phyloP scores from a whole-genome alignment of 2,329 filamentous ascomycete species.

The Claviceps capensis region DNA sequence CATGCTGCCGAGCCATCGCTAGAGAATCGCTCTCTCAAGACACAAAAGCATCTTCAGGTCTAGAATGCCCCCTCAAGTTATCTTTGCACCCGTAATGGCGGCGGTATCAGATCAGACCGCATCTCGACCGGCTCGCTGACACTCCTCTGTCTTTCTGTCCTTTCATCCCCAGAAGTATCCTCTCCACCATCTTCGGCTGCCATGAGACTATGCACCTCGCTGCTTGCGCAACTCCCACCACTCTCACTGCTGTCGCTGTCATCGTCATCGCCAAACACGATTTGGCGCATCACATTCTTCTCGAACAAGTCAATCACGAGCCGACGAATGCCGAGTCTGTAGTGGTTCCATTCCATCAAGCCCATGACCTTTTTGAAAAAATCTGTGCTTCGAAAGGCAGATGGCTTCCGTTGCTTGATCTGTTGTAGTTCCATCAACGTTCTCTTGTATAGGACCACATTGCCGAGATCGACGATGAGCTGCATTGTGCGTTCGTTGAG shows the following conservation, averaged over 20 bases:
- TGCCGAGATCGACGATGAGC: constrained; percentile 76
- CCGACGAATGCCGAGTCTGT: constrained; percentile 70
- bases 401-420: constrained; percentile 61
- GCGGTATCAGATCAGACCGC: constrained; percentile 19
- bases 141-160: constrained; percentile 45
- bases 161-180: constrained; percentile 35
- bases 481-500: constrained; percentile 72
- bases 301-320: constrained; percentile 93
- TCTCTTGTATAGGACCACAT: constrained; percentile 83
- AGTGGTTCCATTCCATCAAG: constrained; percentile 79
- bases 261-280: constrained; percentile 59
- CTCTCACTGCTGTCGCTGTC: constrained; percentile 56
- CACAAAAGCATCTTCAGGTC: no score
- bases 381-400: constrained; percentile 59
- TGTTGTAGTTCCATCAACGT: constrained; percentile 70
- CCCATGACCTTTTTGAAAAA: constrained; percentile 79
- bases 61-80: constrained; percentile 6
- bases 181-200: constrained; percentile 39
- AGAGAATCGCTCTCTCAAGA: neutral
- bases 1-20: neutral
- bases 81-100: constrained; percentile 19
- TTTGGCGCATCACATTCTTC: constrained; percentile 68
- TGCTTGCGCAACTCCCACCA: constrained; percentile 24
- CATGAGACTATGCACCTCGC: constrained; percentile 11
- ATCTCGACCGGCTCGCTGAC: constrained; percentile 29